Evolutionary conservation across 2,329 filamentous ascomycete species (phyloP).

Genomic region (Phialophora verrucosa): DNA sequence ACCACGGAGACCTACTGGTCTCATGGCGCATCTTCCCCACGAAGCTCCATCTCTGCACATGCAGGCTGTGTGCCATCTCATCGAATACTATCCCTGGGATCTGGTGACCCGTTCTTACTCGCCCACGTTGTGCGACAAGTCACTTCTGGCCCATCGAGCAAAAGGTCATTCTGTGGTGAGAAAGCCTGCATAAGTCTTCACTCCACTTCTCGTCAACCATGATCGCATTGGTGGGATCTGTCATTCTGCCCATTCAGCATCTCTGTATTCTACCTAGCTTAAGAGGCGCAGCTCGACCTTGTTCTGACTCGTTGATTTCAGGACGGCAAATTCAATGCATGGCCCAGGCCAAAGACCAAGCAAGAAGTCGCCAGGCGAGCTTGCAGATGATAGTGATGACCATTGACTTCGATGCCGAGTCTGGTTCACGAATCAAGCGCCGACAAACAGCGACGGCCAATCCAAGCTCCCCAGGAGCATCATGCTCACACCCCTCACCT

Average conservation of each 20-base stretch:
- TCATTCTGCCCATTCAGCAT: conserved; percentile 4
- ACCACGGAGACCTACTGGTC: conserved; percentile 7
- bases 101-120: conserved; percentile 25
- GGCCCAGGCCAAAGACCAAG: conserved; percentile 5
- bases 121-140: conserved; percentile 30
- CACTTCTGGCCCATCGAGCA: conserved; percentile 18
- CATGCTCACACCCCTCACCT: conserved; percentile 5
- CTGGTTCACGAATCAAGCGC: conserved; percentile 8
- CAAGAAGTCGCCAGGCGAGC: neutral
- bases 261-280: conserved; percentile 21
- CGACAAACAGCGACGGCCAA: conserved; percentile 9
- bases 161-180: conserved; percentile 23
- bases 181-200: conserved; percentile 22
- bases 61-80: conserved; percentile 11
- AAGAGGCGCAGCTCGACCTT: conserved; percentile 24
- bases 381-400: conserved; percentile 14
- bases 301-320: conserved; percentile 2
- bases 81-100: conserved; percentile 19
- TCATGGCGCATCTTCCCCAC: conserved; percentile 14
- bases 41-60: conserved; percentile 16
- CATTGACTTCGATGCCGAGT: neutral
- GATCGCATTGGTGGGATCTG: conserved; percentile 15
- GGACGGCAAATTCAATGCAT: conserved; percentile 4
- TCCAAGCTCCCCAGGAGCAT: conserved; percentile 11
- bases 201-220: conserved; percentile 7